Percentiles rank a stretch among this genome's conserved stretches.
Conservation (phyloP, 345 rosid species). For the Arabidopsis suecica region DNA sequence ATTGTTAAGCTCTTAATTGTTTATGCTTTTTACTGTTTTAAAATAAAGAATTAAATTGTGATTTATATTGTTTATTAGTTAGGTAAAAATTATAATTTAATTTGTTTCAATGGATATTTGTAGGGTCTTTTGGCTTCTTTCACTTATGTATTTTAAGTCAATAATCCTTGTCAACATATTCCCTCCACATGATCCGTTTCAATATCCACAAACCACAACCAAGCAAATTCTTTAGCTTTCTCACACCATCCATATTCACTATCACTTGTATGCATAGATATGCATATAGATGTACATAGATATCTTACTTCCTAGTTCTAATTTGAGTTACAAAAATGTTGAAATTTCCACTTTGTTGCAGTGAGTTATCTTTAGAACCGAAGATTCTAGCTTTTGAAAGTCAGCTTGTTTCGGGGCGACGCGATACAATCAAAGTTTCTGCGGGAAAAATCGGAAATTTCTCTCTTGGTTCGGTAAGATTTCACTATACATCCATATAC, state of each 20-base stretch:
- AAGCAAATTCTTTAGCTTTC: slow-evolving; percentile 19
- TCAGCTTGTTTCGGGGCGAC: slow-evolving; percentile 17
- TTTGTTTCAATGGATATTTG: no score
- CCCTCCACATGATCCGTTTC: slow-evolving; percentile 30
- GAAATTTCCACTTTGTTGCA: slow-evolving; percentile 34
- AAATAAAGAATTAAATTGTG: no score
- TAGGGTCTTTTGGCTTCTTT: no score
- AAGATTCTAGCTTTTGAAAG: slow-evolving; percentile 5
- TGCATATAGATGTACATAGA: not conserved
- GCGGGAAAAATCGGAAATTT: slow-evolving; percentile 60
- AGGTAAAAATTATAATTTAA: no score
- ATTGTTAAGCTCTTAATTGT: no score
- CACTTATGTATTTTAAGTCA: not conserved
- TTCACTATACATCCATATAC: not conserved
- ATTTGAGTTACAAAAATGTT: slow-evolving; percentile 39
- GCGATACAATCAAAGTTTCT: slow-evolving; percentile 36
- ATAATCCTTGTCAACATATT: slow-evolving; percentile 4
- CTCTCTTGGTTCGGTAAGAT: slow-evolving; percentile 58
- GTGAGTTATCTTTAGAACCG: slow-evolving; percentile 23
- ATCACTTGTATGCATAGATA: not conserved
- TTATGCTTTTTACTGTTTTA: no score
- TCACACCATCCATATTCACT: slow-evolving; percentile 25
- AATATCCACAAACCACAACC: slow-evolving; percentile 42
- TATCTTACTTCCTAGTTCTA: slow-evolving; percentile 3
- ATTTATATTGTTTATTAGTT: no score